Evolutionary conservation across 768 basidiomycete species (phyloP), one percentile per base, ranked within the genome.

Genomic region (Boletus fagicola): DNA sequence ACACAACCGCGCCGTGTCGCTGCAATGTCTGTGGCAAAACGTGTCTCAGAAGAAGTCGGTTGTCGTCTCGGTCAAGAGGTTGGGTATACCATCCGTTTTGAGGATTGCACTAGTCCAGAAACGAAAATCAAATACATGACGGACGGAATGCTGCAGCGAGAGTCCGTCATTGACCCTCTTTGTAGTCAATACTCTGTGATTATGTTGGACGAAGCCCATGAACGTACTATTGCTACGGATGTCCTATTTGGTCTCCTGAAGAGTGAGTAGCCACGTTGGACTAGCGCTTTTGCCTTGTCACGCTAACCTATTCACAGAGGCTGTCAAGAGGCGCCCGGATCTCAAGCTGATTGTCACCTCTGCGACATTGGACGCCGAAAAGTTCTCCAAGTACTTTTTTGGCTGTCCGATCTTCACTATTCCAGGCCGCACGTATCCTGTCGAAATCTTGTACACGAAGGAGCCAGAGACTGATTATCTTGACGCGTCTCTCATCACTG

Each of bases 71-170:
- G 97, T 7, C 93, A 95, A 69, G 97, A 98, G 72, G 96, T 99
- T 59, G 97, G 97, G 8, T 99, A 99, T 71, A 91, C 91, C 7
- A 98, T 99, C 65, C 96, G 97, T 77, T 99, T 99, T 72, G 97
- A 99, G 76, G 97, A 99, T 73, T 94, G 96, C 74, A 98, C 97
- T 7, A 90, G 94, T 68, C 96, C 97, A 4, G 97, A 99, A 75
- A 98, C 97, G 4, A 87, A 90, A 68, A 99, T 99, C 82, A 99
- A 98, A 75, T 99, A 97, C 82, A 98, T 99, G 97, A 99, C 97
- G 67, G 97, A 98, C 69, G 97, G 97, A 77, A 98, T 99, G 94
- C 81, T 99, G 26, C 92, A 98, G 68, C 85, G 97, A 75, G 97
- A 99, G 78, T 93, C 90, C 62, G 78, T 99, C 52, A 91, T 98